Evolutionary conservation across 78 protist species (phyloP).

Genomic region (Guillardia theta): DNA sequence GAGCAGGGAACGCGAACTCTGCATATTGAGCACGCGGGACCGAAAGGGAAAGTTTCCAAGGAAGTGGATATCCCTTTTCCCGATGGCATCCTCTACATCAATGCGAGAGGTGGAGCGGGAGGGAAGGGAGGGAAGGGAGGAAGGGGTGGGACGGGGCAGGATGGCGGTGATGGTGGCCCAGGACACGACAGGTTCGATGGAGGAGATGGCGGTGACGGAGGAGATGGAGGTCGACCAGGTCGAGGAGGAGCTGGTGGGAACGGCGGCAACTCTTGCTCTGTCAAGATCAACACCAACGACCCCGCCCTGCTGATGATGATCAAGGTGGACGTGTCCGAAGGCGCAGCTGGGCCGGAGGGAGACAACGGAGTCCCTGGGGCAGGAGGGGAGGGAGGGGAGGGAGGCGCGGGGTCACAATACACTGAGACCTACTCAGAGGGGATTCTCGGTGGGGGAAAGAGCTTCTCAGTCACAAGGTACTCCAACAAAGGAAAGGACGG

Average conservation of each 20-base stretch:
- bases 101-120: neutral
- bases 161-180: neutral
- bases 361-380: neutral
- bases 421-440: neutral
- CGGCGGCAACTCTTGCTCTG: neutral
- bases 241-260: neutral
- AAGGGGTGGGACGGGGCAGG: neutral
- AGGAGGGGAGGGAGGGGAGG: neutral
- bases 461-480: no score
- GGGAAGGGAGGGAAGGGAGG: neutral
- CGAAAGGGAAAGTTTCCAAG: neutral
- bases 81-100: neutral
- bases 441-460: no score
- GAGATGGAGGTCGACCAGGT: neutral
- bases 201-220: neutral
- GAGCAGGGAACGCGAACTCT: neutral
- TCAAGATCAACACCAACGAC: neutral
- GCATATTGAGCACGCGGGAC: neutral
- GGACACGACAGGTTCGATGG: neutral
- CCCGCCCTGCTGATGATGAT: neutral
- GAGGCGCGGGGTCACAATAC: neutral
- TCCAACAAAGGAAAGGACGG: neutral
- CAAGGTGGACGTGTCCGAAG: neutral
- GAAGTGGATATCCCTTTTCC: neutral
- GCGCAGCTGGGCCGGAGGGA: neutral